Percentiles rank a stretch among this genome's conserved stretches.
phyloP scores from a whole-genome alignment of 495 filamentous ascomycete species.

The Xylaria nigripes region DNA sequence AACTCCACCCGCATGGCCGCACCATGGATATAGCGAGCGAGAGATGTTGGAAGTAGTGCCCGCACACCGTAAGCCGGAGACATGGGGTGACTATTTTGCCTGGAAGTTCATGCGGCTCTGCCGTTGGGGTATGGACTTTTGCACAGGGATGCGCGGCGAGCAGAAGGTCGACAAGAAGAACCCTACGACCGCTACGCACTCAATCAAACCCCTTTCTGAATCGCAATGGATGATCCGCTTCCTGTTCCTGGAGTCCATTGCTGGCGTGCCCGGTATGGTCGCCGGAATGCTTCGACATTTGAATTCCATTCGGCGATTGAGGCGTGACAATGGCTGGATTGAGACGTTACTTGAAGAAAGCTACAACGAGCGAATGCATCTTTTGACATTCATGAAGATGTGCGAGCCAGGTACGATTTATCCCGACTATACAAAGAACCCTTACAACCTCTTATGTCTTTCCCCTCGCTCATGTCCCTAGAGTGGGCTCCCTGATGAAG shows the following conservation, averaged over 20 bases:
- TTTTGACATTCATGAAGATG: conserved; percentile 90
- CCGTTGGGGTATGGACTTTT: conserved; percentile 41
- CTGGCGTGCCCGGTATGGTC: conserved; percentile 95
- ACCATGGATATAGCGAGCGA: conserved; percentile 51
- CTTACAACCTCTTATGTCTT: conserved; percentile 32
- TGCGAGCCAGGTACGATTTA: conserved; percentile 56
- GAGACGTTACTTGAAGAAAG: conserved; percentile 90
- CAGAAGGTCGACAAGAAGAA: conserved; percentile 40
- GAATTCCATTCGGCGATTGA: conserved; percentile 70
- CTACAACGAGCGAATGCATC: conserved; percentile 95
- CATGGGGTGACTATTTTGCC: conserved; percentile 35
- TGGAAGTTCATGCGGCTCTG: conserved; percentile 36
- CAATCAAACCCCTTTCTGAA: conserved; percentile 39
- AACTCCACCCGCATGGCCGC: conserved; percentile 57
- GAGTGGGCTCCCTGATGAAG: conserved; percentile 27
- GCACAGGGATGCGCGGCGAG: conserved; percentile 35
- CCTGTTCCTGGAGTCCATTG: conserved; percentile 89
- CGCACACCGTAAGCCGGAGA: conserved; percentile 30
- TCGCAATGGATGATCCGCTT: conserved; percentile 61
- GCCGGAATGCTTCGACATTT: conserved; percentile 89
- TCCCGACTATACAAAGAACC: conserved; percentile 13
- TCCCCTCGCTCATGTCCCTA: conserved; percentile 48
- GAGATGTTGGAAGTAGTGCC: conserved; percentile 38
- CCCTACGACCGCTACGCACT: conserved; percentile 36
- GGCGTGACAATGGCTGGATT: conserved; percentile 96